Percentiles rank a stretch among this genome's conserved stretches.
Conservation (phyloP, 2,329 filamentous ascomycete species). For the Diplodia corticola region DNA sequence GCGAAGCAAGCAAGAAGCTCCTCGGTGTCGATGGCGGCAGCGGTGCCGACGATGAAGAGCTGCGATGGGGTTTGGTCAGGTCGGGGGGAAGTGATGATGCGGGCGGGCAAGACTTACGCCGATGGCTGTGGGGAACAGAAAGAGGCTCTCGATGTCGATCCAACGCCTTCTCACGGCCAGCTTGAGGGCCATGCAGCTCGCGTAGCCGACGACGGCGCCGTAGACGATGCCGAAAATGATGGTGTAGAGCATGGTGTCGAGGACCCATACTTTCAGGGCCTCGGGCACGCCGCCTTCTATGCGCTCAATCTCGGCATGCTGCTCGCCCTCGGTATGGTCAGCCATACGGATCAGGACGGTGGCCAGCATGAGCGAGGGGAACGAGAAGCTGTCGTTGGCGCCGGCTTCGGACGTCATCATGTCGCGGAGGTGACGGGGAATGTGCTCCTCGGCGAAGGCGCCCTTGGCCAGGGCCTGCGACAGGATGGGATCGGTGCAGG, state of each 20-base stretch:
- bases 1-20: slow-evolving; percentile 63
- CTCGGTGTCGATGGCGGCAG: slow-evolving; percentile 59
- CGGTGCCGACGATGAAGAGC: slow-evolving; percentile 60
- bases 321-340: slow-evolving; percentile 51
- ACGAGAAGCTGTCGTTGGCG: slow-evolving; percentile 63
- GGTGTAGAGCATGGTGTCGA: slow-evolving; percentile 63
- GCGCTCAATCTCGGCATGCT: neutral
- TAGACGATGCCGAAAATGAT: slow-evolving; percentile 56
- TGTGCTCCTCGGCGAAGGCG: slow-evolving; percentile 63
- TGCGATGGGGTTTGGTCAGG: slow-evolving; percentile 25
- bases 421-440: slow-evolving; percentile 58
- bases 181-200: slow-evolving; percentile 50
- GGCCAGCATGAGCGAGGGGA: slow-evolving; percentile 62
- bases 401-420: slow-evolving; percentile 65
- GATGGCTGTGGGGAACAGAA: neutral
- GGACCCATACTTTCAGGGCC: slow-evolving; percentile 58
- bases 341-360: slow-evolving; percentile 59
- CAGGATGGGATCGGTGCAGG: slow-evolving; percentile 63
- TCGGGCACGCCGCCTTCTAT: slow-evolving; percentile 44
- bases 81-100: too few species aligned
- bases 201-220: slow-evolving; percentile 54
- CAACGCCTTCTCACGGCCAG: slow-evolving; percentile 36
- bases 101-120: neutral
- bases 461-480: slow-evolving; percentile 64
- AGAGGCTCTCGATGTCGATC: neutral